These are phyloP conservation scores for Erodium moschatum DNA, from an alignment of 441 rosid genomes.

Conservation along the genomic window DNA sequence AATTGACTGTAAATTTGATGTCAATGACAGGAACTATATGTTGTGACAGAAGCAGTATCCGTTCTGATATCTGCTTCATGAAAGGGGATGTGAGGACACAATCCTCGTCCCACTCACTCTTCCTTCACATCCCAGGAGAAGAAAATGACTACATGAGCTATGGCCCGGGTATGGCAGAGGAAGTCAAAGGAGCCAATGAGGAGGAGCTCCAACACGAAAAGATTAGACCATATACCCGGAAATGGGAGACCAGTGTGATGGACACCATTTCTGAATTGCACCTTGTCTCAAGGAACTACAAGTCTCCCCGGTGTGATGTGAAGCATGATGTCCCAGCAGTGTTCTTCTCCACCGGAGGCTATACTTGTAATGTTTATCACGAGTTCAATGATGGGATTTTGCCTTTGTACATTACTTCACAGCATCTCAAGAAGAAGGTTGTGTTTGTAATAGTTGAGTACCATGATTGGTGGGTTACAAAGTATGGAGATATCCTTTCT, in stretches of 20 bases:
- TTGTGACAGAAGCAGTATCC: constrained; percentile 63
- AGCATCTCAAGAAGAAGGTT: constrained; percentile 58
- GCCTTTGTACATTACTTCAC: constrained; percentile 81
- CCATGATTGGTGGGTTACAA: constrained; percentile 85
- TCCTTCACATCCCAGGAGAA: constrained; percentile 26
- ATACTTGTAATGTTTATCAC: constrained; percentile 81
- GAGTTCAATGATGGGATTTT: constrained; percentile 88
- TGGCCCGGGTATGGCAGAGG: no score
- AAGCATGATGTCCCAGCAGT: constrained; percentile 65
- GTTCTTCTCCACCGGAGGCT: constrained; percentile 85
- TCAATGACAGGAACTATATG: constrained; percentile 58
- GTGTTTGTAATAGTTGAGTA: constrained; percentile 79
- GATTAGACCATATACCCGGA: no score
- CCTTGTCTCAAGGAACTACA: constrained; percentile 35
- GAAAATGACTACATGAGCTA: no score
- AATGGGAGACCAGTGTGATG: constrained; percentile 77
- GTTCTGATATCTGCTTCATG: constrained; percentile 70
- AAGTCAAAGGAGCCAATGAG: no score
- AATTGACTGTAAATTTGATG: background rate
- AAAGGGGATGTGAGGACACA: constrained; percentile 74
- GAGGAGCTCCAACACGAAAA: no score
- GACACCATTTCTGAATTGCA: constrained; percentile 58
- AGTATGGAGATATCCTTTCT: constrained; percentile 58
- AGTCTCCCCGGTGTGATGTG: constrained; percentile 46
- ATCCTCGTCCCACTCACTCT: constrained; percentile 52